Evolutionary conservation across 345 rosid genomes (phyloP).

Genomic region (Aquilaria yunnanensis): DNA sequence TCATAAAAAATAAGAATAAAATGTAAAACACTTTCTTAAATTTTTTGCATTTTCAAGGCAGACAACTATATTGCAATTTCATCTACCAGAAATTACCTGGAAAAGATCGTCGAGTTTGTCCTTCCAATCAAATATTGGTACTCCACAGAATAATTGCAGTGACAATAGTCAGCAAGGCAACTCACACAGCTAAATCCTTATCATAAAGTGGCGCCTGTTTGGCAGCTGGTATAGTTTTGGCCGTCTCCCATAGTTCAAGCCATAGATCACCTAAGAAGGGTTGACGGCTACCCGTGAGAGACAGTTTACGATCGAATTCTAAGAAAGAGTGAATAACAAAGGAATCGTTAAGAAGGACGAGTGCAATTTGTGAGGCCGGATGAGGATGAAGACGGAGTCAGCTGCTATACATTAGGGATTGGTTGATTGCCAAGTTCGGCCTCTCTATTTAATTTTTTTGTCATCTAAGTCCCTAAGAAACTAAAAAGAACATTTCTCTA

Average conservation of each 20-base stretch:
- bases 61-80: neutral
- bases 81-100: conserved; percentile 48
- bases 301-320: neutral
- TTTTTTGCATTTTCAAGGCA: too few relatives aligned
- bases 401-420: too few relatives aligned
- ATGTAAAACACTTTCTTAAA: too few relatives aligned
- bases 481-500: too few relatives aligned
- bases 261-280: conserved; percentile 75
- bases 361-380: too few relatives aligned
- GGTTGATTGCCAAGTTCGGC: too few relatives aligned
- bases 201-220: conserved; percentile 89
- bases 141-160: neutral
- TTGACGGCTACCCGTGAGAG: conserved; percentile 1
- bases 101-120: conserved; percentile 78
- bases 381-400: too few relatives aligned
- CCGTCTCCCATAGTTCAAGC: conserved; percentile 92
- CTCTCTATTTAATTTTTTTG: too few relatives aligned
- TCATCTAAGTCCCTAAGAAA: too few relatives aligned
- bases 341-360: too few relatives aligned
- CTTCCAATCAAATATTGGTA: conserved; percentile 17
- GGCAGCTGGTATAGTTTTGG: conserved; percentile 86
- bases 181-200: conserved; percentile 93
- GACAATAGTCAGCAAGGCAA: neutral
- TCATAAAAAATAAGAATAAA: too few relatives aligned
- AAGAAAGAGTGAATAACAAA: too few relatives aligned